Evolutionary conservation across 1,139 yeast species (phyloP).

Genomic region (Yamadazyma oceani): DNA sequence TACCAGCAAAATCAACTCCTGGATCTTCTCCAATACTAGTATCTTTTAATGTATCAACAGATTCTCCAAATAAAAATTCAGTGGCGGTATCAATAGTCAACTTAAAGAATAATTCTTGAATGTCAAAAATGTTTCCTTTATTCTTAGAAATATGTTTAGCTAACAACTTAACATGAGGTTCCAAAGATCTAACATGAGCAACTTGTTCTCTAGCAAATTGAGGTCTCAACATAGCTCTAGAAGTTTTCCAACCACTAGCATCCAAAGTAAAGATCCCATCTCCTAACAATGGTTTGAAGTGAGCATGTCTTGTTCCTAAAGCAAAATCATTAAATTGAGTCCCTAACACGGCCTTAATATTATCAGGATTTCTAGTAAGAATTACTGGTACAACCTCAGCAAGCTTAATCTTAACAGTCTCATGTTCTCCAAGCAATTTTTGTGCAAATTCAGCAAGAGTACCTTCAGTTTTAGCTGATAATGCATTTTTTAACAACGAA

Average conservation of each 20-base stretch:
- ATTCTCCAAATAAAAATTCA: constrained; percentile 59
- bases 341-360: constrained; percentile 41
- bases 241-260: constrained; percentile 58
- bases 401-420: constrained; percentile 33
- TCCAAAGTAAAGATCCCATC: constrained; percentile 60
- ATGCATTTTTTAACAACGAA: constrained; percentile 15
- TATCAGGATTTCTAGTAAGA: constrained; percentile 38
- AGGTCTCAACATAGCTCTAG: constrained; percentile 58
- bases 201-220: constrained; percentile 59
- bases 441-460: constrained; percentile 23
- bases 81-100: constrained; percentile 60
- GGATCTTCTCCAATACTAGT: constrained; percentile 51
- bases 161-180: constrained; percentile 45
- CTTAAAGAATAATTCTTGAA: constrained; percentile 49
- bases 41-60: constrained; percentile 46
- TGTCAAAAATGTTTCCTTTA: constrained; percentile 39
- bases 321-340: constrained; percentile 52
- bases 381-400: constrained; percentile 45
- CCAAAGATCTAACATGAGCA: constrained; percentile 47
- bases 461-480: constrained; percentile 25
- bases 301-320: constrained; percentile 48
- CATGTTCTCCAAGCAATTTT: constrained; percentile 14
- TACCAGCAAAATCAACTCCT: constrained; percentile 25
- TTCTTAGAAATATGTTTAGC: constrained; percentile 30
- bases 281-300: constrained; percentile 48